These are phyloP conservation scores for Blastobotrys buckinghamii DNA, from an alignment of 1,139 yeast genomes.

Conservation along the genomic window DNA sequence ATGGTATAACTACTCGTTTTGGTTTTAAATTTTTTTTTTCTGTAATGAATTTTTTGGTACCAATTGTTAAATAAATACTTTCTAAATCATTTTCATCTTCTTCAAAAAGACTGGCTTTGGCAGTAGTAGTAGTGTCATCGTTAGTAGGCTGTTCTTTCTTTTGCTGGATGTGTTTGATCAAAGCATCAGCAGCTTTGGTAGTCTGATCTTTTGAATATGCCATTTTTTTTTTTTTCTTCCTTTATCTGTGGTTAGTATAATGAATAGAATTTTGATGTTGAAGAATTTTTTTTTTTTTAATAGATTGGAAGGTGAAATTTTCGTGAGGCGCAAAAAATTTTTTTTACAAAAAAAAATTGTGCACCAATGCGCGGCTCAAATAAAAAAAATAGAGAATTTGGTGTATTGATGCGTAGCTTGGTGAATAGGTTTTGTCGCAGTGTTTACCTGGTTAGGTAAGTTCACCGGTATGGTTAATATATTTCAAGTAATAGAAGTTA, in stretches of 20 bases:
- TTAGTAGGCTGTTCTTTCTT: constrained; percentile 14
- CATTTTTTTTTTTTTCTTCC: not conserved
- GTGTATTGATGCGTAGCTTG: too few relatives aligned
- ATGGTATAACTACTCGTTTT: constrained; percentile 48
- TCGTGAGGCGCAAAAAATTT: not conserved
- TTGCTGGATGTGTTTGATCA: constrained; percentile 29
- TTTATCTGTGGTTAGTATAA: not conserved
- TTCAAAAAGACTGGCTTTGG: constrained; percentile 40
- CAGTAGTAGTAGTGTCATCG: constrained; percentile 36
- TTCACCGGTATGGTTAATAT: too few relatives aligned
- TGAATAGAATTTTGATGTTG: not conserved
- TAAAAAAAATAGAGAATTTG: too few relatives aligned
- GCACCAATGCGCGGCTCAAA: too few relatives aligned
- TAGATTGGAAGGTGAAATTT: not conserved
- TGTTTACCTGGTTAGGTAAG: too few relatives aligned
- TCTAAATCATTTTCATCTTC: constrained; percentile 35
- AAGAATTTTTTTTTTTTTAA: constrained; percentile 10
- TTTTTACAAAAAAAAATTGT: too few relatives aligned
- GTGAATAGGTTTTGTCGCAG: too few relatives aligned
- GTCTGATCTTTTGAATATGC: constrained; percentile 20
- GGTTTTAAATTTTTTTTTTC: constrained; percentile 69
- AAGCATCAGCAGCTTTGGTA: constrained; percentile 33
- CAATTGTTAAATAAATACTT: constrained; percentile 49
- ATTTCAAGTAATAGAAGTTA: too few relatives aligned
- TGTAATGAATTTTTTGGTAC: constrained; percentile 57